These are phyloP conservation scores for Cinnamomum chago DNA, from an alignment of 164 flowering plant genomes.

Conservation along the genomic window DNA sequence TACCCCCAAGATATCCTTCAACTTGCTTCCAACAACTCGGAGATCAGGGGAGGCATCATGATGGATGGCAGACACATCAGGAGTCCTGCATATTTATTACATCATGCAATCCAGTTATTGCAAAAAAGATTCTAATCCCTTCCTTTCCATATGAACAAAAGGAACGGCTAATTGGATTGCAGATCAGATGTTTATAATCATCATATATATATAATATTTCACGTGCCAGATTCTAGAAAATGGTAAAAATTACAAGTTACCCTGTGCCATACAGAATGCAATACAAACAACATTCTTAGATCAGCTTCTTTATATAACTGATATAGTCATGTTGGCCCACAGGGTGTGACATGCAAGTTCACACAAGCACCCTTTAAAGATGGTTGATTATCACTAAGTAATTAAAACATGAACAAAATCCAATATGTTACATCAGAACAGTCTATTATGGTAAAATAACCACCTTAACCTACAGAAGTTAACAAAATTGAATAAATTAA, in stretches of 20 bases:
- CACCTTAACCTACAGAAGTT: neutral
- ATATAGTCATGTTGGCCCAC: neutral
- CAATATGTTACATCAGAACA: neutral
- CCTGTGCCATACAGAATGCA: too few species aligned
- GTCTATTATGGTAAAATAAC: too few species aligned
- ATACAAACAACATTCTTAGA: neutral
- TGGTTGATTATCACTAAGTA: neutral
- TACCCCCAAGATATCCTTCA: slow-evolving; percentile 89
- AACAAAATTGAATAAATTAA: too few species aligned
- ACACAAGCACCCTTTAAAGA: neutral
- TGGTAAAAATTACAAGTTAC: too few species aligned
- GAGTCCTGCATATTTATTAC: slow-evolving; percentile 68
- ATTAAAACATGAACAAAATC: neutral
- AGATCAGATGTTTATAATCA: too few species aligned
- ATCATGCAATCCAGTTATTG: neutral
- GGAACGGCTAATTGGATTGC: too few species aligned
- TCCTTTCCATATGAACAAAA: too few species aligned
- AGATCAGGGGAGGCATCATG: slow-evolving; percentile 87
- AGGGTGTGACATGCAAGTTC: neutral
- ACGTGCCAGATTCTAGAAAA: too few species aligned
- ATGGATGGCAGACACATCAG: slow-evolving; percentile 95
- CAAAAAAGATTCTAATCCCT: neutral
- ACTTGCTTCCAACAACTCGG: slow-evolving; percentile 67
- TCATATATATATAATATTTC: too few species aligned
- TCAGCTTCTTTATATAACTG: neutral